These are phyloP conservation scores for Amorphotheca resinae DNA, from an alignment of 495 filamentous ascomycete species.

Conservation along the genomic window DNA sequence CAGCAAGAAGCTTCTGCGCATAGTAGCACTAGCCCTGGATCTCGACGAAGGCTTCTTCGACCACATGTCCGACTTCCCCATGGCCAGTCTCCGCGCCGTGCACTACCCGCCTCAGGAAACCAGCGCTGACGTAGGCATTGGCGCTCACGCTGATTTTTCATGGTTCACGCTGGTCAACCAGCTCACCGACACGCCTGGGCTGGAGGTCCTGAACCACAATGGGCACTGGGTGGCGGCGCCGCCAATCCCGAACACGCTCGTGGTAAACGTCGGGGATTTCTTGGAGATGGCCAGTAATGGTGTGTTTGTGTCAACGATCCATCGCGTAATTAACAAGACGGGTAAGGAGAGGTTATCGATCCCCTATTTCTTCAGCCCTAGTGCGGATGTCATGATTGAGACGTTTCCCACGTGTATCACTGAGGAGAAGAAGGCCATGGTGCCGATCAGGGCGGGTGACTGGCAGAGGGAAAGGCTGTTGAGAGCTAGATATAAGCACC, in stretches of 20 bases:
- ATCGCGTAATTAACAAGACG: slow-evolving; percentile 29
- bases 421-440: neutral
- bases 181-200: slow-evolving; percentile 25
- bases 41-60: slow-evolving; percentile 31
- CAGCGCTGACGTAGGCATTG: slow-evolving; percentile 21
- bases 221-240: slow-evolving; percentile 29
- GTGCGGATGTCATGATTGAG: neutral
- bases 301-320: slow-evolving; percentile 28
- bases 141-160: slow-evolving; percentile 35
- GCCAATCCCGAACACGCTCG: slow-evolving; percentile 31
- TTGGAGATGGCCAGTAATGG: slow-evolving; percentile 27
- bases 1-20: slow-evolving; percentile 21
- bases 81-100: slow-evolving; percentile 25
- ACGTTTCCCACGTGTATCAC: neutral
- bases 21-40: slow-evolving; percentile 32
- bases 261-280: slow-evolving; percentile 34
- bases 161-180: slow-evolving; percentile 24
- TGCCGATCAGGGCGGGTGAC: slow-evolving; percentile 1
- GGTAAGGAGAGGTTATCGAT: slow-evolving; percentile 30
- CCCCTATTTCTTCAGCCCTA: slow-evolving; percentile 26
- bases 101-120: slow-evolving; percentile 25
- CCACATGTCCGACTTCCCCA: slow-evolving; percentile 24
- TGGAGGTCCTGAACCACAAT: slow-evolving; percentile 36
- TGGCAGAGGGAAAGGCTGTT: slow-evolving; percentile 1
- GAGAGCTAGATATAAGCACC: slow-evolving; percentile 1